Base-by-base conservation (phyloP, 2,329 filamentous ascomycete species). In the Lachnellula cervina region DNA sequence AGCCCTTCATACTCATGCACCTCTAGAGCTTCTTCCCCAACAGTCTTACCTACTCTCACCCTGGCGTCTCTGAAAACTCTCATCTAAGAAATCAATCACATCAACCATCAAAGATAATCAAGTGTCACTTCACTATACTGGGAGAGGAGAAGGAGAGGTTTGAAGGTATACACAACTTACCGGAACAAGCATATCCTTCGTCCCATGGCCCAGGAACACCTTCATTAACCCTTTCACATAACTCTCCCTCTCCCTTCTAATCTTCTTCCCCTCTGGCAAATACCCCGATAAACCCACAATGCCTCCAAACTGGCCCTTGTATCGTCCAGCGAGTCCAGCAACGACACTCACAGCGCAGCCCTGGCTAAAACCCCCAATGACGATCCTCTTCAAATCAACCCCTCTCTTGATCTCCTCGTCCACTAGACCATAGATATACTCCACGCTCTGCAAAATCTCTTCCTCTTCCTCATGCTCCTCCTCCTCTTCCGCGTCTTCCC, bases 331-430 rank as follows among this genome's bases (percentile, higher is more conserved):
- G 34, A 96, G 72, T 2, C 89, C 90, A 0, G 87, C 77, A 65
- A 96, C 81, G 40, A 97, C 71, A 37, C 88, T 83, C 76, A 96
- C 88, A 56, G 90, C 90, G 53, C 89, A 91, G 52, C 93, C 93
- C 72, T 97, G 82, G 44, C 83, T 88, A 76, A 92, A 92, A 34
- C 88, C 88, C 35, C 88, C 92, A 5, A 97, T 74, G n/a, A 97
- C 82, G 66, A 97, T 90, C 54, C 90, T 86, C 57, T 88, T 83
- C 0, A 89, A 76, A 1, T 88, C 81, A 61, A 96, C 91, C 58
- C 90, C 90, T 52, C 84, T 82, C 57, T 86, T 81, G 48, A 95
- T 81, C 73, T 96, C 90, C 57, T 82, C 77, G 68, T 90, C 83
- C 70, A 97, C 88, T 51, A 96, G 79, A 25, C 74, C 74, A 73